Conservation (phyloP, 106 monocot genomes). For the Narthecium ossifragum region DNA sequence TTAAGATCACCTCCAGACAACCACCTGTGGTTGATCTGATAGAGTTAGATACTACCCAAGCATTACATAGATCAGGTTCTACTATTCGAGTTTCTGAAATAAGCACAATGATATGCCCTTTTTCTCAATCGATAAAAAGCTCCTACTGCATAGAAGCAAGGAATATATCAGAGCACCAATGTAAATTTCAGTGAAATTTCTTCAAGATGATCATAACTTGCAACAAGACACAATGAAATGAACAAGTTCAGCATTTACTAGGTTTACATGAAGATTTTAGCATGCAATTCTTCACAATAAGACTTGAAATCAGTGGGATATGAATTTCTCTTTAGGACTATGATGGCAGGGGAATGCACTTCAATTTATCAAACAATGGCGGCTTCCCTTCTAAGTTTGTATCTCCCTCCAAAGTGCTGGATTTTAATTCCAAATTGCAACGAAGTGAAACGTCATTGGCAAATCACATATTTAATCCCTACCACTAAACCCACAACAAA, state of each 20-base stretch:
- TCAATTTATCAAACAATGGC: background rate
- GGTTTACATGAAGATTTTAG: too few relatives aligned
- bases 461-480: too few relatives aligned
- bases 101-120: background rate
- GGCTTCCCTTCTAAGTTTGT: background rate
- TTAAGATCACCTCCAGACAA: slow-evolving; percentile 67
- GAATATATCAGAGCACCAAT: background rate
- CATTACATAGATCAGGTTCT: background rate
- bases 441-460: too few relatives aligned
- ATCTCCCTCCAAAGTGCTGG: background rate
- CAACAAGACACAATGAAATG: too few relatives aligned
- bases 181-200: background rate
- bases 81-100: background rate
- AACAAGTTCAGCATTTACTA: too few relatives aligned
- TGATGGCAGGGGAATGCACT: background rate
- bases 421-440: background rate
- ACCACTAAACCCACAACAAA: background rate
- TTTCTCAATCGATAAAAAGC: background rate
- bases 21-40: slow-evolving; percentile 33
- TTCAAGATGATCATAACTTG: background rate
- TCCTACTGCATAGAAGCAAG: background rate
- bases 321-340: too few relatives aligned
- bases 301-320: too few relatives aligned
- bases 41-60: background rate
- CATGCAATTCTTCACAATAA: too few relatives aligned